A percentile compares a stretch with the other conserved stretches of the same genome.
Conservation (phyloP, 1,139 yeast genomes). For the Candida anutae region DNA sequence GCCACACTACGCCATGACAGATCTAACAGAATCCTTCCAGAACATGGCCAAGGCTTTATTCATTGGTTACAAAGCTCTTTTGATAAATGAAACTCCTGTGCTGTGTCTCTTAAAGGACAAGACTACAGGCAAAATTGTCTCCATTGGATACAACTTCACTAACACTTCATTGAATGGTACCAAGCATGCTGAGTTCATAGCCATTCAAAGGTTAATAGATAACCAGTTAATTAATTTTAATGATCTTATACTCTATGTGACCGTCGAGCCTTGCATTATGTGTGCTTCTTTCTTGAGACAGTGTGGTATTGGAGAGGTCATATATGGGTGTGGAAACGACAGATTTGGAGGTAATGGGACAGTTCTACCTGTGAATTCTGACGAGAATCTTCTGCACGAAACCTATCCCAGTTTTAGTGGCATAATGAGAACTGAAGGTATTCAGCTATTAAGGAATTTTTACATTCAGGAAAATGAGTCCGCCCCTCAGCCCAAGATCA, state of each 20-base stretch:
- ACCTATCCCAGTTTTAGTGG: conserved; percentile 68
- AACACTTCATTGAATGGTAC: conserved; percentile 78
- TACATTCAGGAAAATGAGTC: conserved; percentile 77
- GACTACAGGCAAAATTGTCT: conserved; percentile 44
- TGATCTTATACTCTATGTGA: conserved; percentile 66
- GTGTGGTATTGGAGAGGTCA: conserved; percentile 61
- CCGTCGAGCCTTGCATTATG: conserved; percentile 98
- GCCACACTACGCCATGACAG: conserved; percentile 5
- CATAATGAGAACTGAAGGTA: conserved; percentile 70
- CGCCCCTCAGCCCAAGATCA: conserved; percentile 76
- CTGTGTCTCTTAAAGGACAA: conserved; percentile 55
- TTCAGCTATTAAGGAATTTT: conserved; percentile 70
- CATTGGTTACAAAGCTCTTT: conserved; percentile 34
- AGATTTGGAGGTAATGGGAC: conserved; percentile 97
- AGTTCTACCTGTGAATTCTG: conserved; percentile 57
- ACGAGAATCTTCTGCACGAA: conserved; percentile 24
- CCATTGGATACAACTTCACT: conserved; percentile 84
- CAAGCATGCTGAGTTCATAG: conserved; percentile 87
- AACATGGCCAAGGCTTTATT: conserved; percentile 33
- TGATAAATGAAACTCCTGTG: conserved; percentile 66
- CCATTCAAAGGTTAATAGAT: conserved; percentile 16
- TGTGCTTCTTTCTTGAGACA: conserved; percentile 92
- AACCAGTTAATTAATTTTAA: conserved; percentile 39
- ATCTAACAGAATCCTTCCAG: conserved; percentile 21
- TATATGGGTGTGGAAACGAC: conserved; percentile 91